Evolutionary conservation across 2,329 filamentous ascomycete species (phyloP).

Genomic region (Neofusicoccum kwambonambiense): DNA sequence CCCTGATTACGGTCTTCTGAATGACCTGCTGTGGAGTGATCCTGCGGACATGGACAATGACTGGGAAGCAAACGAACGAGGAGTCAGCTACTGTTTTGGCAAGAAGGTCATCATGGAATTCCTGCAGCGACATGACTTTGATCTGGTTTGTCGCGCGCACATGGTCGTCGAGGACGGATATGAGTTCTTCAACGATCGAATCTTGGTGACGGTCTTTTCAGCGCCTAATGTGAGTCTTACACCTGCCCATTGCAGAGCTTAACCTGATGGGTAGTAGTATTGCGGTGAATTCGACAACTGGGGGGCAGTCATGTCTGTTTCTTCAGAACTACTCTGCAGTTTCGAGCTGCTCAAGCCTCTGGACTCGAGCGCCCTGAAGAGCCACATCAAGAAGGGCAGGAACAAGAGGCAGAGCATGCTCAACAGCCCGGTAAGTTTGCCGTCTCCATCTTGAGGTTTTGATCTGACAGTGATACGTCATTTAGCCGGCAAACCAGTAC

Average conservation of each 20-base stretch:
- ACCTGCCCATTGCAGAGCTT: background rate
- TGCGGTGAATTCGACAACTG: slow-evolving; percentile 99
- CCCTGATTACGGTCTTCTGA: slow-evolving; percentile 91
- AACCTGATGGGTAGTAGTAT: slow-evolving; percentile 60
- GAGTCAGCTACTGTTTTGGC: slow-evolving; percentile 97
- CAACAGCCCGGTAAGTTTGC: slow-evolving; percentile 81
- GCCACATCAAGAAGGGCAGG: slow-evolving; percentile 96
- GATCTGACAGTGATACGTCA: background rate
- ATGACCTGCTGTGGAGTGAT: slow-evolving; percentile 95
- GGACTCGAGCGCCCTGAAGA: slow-evolving; percentile 94
- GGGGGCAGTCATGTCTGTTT: slow-evolving; percentile 98
- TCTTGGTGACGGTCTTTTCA: slow-evolving; percentile 94
- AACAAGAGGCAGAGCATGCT: slow-evolving; percentile 94
- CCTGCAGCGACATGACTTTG: slow-evolving; percentile 90
- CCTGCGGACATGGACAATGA: slow-evolving; percentile 97
- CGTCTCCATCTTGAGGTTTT: background rate
- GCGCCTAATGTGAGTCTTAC: slow-evolving; percentile 82
- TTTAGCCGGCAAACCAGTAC: slow-evolving; percentile 50
- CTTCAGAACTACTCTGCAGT: slow-evolving; percentile 86
- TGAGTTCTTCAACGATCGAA: slow-evolving; percentile 95
- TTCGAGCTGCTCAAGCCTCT: slow-evolving; percentile 96
- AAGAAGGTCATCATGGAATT: slow-evolving; percentile 99
- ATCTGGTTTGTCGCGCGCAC: slow-evolving; percentile 93
- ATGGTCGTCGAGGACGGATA: slow-evolving; percentile 99
- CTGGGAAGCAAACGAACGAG: slow-evolving; percentile 96